phyloP scores from a whole-genome alignment of 1,139 yeast species.

The Blastobotrys serpentis region DNA sequence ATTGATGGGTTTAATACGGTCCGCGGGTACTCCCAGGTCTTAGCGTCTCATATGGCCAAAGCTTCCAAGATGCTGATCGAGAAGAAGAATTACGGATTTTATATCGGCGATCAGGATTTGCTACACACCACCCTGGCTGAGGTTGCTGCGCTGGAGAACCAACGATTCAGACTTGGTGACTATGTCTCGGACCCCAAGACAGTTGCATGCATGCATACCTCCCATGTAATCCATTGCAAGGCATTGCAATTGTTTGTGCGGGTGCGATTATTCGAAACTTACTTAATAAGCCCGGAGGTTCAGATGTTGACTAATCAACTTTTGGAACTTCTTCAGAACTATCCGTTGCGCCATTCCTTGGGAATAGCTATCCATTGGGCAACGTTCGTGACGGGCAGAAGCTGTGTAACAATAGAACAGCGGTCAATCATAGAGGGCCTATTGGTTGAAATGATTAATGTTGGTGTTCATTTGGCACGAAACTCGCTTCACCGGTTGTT shows the following conservation, averaged over 20 bases:
- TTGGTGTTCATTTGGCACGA: slow-evolving; percentile 25
- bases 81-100: slow-evolving; percentile 5
- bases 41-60: slow-evolving; percentile 21
- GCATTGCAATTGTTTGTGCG: slow-evolving; percentile 16
- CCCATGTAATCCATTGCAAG: slow-evolving; percentile 21
- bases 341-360: slow-evolving; percentile 24
- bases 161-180: slow-evolving; percentile 14
- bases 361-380: slow-evolving; percentile 27
- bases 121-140: slow-evolving; percentile 12
- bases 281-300: slow-evolving; percentile 12
- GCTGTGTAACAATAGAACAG: slow-evolving; percentile 26
- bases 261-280: slow-evolving; percentile 11
- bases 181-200: slow-evolving; percentile 14
- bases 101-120: slow-evolving; percentile 11
- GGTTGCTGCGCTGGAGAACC: slow-evolving; percentile 17
- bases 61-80: slow-evolving; percentile 16
- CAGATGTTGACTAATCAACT: slow-evolving; percentile 12
- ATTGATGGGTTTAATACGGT: slow-evolving; percentile 26
- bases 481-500: slow-evolving; percentile 25
- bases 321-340: slow-evolving; percentile 15
- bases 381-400: slow-evolving; percentile 23
- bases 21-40: slow-evolving; percentile 21
- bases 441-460: slow-evolving; percentile 20
- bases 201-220: slow-evolving; percentile 18
- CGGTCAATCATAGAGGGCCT: slow-evolving; percentile 22